Evolutionary conservation across 352 stramenopile species (phyloP), one percentile per base, ranked within the genome.

Genomic region (Phytophthora citrophthora): DNA sequence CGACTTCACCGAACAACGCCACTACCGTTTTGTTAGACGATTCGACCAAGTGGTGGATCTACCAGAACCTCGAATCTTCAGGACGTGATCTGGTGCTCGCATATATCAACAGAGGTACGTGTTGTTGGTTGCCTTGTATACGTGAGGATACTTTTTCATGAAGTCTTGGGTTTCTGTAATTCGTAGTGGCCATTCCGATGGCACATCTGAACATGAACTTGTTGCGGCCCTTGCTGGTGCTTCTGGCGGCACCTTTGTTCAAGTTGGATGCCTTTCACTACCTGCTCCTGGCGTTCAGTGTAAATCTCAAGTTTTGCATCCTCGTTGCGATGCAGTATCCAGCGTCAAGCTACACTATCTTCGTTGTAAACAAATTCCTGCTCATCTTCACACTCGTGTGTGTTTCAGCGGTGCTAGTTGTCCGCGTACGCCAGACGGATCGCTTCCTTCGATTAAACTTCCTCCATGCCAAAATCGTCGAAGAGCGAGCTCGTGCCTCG

Each of bases 191-290:
- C 1, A 54, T 93, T n/a, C 85, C 85, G 13, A 89, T 91, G 50
- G 68, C 68, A 1, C 71, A 89, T 29, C 49, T 92, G 34, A 92
- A 92, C 46, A 76, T 87, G 27, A 92, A 84, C 56, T 26, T 94
- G 43, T 31, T 92, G 13, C 83, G 86, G 0, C 83, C 83, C 11
- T 20, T 92, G 44, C 50, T 94, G 12, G 68, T 94, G 16, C 53
- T 92, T 4, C 72, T 90, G 2, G 67, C 88, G 41, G 54, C 80
- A 3, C 85, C 83, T 4, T 66, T 94, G 46, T 90, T 94, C 63
- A 91, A 92, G 56, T 65, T 94, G 11, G 79, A 90, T 47, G 71
- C 86, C 10, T 90, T 79, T 49, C 79, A 92, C 67, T 94, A 89
- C 60, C 75, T 91, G 32, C 34, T 91, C 20, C 72, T 79, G 32